These are phyloP conservation scores for Moesziomyces globuligerus DNA, from an alignment of 1,284 basidiomycete species.

Conservation along the genomic window DNA sequence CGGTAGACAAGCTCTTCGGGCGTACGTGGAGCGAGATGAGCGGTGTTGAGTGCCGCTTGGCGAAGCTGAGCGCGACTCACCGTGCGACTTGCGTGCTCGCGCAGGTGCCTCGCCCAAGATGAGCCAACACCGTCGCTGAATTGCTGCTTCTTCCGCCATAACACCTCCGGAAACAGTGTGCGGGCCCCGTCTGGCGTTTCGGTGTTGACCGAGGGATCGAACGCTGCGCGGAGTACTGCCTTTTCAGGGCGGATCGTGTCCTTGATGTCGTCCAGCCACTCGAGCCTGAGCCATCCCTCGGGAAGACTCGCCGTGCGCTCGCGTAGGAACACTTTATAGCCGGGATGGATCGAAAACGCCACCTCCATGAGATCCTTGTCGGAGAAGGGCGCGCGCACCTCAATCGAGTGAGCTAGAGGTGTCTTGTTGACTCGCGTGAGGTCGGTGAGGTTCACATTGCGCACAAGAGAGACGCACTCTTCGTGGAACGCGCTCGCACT, in stretches of 20 bases:
- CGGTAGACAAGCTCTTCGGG: background rate
- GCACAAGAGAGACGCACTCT: background rate
- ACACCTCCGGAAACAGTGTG: background rate
- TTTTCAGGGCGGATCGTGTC: background rate
- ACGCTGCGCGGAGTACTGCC: background rate
- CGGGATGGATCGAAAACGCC: background rate
- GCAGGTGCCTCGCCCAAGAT: background rate
- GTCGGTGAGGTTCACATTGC: background rate
- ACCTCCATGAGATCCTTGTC: background rate
- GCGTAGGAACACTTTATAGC: background rate
- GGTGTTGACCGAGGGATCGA: background rate
- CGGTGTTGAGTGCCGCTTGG: too few relatives aligned
- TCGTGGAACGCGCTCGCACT: background rate
- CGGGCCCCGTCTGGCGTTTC: background rate
- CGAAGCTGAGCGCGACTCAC: background rate
- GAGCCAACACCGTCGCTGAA: background rate
- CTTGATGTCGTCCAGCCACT: background rate
- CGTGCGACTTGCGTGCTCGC: background rate
- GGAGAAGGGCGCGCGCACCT: background rate
- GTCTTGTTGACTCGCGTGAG: background rate
- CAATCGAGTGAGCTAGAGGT: background rate
- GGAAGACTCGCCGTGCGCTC: background rate
- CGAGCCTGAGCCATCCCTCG: background rate
- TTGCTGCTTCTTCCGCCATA: background rate
- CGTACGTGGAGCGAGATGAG: background rate